Evolutionary conservation across 805 yeast genomes (phyloP).

Genomic region (Kluyveromyces wickerhamii): DNA sequence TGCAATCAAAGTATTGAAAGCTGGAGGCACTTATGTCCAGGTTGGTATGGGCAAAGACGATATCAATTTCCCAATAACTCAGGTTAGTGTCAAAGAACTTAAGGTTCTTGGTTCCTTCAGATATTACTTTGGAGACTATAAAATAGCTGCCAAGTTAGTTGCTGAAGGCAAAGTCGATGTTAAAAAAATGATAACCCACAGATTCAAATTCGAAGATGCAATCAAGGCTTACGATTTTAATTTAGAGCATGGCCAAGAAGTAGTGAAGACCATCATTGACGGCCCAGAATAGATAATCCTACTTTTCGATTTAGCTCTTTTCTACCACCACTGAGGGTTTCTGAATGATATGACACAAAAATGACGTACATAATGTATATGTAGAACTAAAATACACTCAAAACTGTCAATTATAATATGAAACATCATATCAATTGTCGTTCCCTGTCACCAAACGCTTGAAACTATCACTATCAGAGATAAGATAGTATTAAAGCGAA

Average conservation of each 20-base stretch:
- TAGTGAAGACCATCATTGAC: constrained; percentile 71
- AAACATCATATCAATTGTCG: no score
- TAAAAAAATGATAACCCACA: constrained; percentile 63
- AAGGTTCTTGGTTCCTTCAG: constrained; percentile 71
- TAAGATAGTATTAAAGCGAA: no score
- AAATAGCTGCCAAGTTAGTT: constrained; percentile 59
- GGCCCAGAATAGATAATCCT: constrained; percentile 45
- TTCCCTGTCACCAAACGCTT: no score
- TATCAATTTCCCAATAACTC: constrained; percentile 67
- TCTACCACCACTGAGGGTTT: background rate
- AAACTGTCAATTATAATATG: no score
- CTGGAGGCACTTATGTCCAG: constrained; percentile 72
- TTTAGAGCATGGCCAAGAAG: constrained; percentile 52
- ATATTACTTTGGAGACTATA: constrained; percentile 71
- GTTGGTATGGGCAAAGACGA: constrained; percentile 77
- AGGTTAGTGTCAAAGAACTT: constrained; percentile 59
- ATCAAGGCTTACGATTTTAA: constrained; percentile 61
- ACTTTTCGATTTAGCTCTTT: no score
- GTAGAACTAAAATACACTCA: no score
- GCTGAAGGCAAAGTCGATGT: constrained; percentile 58
- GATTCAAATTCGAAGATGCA: constrained; percentile 65
- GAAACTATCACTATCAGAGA: no score
- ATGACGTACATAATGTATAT: no score
- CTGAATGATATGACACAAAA: background rate
- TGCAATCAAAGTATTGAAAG: constrained; percentile 52